These are phyloP conservation scores for Ceratocystis lukuohia DNA, from an alignment of 2,329 filamentous ascomycete genomes.

Conservation along the genomic window DNA sequence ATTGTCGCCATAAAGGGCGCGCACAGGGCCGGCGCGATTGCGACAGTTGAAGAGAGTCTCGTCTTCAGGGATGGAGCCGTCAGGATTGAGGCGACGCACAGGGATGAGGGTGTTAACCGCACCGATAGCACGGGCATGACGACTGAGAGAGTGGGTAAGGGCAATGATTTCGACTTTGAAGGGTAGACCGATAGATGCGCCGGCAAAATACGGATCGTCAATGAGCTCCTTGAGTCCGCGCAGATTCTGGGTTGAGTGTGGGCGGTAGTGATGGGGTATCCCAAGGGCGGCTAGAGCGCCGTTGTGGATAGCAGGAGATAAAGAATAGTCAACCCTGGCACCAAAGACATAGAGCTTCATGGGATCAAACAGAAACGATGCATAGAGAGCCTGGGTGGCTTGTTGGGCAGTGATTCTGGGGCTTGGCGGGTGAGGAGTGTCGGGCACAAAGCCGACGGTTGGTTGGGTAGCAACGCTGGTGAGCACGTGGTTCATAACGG, in stretches of 20 bases:
- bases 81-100: slow-evolving; percentile 44
- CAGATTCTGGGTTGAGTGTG: slow-evolving; percentile 48
- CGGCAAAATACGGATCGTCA: slow-evolving; percentile 54
- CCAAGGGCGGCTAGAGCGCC: slow-evolving; percentile 53
- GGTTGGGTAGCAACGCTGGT: slow-evolving; percentile 13
- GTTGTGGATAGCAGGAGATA: slow-evolving; percentile 69
- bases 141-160: slow-evolving; percentile 54
- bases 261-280: slow-evolving; percentile 54
- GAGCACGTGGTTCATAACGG: slow-evolving; percentile 51
- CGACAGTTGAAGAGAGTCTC: slow-evolving; percentile 24
- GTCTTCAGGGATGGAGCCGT: slow-evolving; percentile 42
- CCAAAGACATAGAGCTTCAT: slow-evolving; percentile 64
- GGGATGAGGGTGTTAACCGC: slow-evolving; percentile 66
- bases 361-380: slow-evolving; percentile 52
- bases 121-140: slow-evolving; percentile 60
- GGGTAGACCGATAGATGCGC: slow-evolving; percentile 56
- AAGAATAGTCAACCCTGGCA: slow-evolving; percentile 55
- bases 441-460: slow-evolving; percentile 26
- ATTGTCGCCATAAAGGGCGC: slow-evolving; percentile 63
- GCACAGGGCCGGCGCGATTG: slow-evolving; percentile 51
- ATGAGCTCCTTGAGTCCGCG: slow-evolving; percentile 51
- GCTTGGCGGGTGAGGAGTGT: slow-evolving; percentile 12
- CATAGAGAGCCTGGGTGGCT: slow-evolving; percentile 51
- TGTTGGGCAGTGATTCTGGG: slow-evolving; percentile 44
- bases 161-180: slow-evolving; percentile 64